Base-by-base conservation (phyloP, 139 green algal species). In the Coelastrella sp. region DNA sequence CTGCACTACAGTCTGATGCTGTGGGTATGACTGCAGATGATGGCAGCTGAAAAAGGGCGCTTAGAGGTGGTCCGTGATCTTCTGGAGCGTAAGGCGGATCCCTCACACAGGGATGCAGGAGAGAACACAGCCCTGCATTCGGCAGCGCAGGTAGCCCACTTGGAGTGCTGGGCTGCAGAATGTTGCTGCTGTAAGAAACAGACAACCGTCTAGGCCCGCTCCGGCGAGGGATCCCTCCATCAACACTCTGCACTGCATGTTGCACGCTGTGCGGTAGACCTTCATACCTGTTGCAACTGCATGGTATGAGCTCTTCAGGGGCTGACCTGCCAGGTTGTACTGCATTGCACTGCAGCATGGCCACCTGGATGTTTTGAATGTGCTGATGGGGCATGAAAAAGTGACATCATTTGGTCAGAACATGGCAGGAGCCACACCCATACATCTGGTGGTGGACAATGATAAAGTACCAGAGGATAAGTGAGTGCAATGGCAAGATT, bases 401-500 rank as follows among this genome's bases (percentile, higher is more conserved):
- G 35, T 83, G 35, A 20, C 56, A 7, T 63, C 35, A 3, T n/a
- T 65, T n/a, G 49, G 78, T 35, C 78, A 83, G 78, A 83, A 83
- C 78, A 83, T 83, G 78, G 78, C 78, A 17, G 78, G 78, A 19
- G 57, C 57, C 24, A 63, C 78, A 17, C 78, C 78, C 12, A 35
- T 83, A 49, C 78, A 83, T 35, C 35, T 83, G 27, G 78, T 83
- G 35, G 78, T 83, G 78, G 78, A 83, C 78, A 83, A 83, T 83
- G 78, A 83, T 15, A 83, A 83, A 35, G 25, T 83, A 11, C 35
- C 78, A 24, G 78, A 83, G 78, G 78, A 63, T 19, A 83, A 35
- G 78, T 83, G 27, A 63, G 78, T 9, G 10, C 7, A 25, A 6
- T 70, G 63, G 0, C 11, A 12, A 12, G 1, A 15, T 0, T 20